Evolutionary conservation across 1,284 basidiomycete species (phyloP).

Genomic region (Ceratobasidium theobromae): DNA sequence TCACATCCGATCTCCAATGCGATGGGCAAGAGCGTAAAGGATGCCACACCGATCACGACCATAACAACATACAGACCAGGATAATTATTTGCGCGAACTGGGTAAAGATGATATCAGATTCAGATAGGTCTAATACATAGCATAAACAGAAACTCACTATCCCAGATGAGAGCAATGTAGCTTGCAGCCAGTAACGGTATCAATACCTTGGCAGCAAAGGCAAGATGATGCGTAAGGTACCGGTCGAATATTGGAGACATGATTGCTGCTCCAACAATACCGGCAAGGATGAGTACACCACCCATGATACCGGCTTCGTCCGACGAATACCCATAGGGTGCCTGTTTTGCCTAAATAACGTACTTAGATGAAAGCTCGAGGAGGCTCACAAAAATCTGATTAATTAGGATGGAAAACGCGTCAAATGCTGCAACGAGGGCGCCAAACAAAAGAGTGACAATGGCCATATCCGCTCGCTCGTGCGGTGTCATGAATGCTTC

Average conservation of each 20-base stretch:
- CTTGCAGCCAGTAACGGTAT: slow-evolving; percentile 59
- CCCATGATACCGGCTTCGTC: slow-evolving; percentile 62
- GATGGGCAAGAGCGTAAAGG: slow-evolving; percentile 69
- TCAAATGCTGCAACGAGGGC: slow-evolving; percentile 60
- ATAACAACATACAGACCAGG: slow-evolving; percentile 64
- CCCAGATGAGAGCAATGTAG: slow-evolving; percentile 70
- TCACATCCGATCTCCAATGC: slow-evolving; percentile 74
- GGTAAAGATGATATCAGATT: background rate
- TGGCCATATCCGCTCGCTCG: slow-evolving; percentile 67
- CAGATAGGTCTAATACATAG: background rate
- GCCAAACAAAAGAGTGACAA: slow-evolving; percentile 62
- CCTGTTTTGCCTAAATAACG: slow-evolving; percentile 46
- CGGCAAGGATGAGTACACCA: slow-evolving; percentile 46
- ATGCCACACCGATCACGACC: slow-evolving; percentile 63
- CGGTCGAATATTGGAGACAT: slow-evolving; percentile 76
- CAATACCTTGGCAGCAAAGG: slow-evolving; percentile 57
- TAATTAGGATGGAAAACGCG: slow-evolving; percentile 62
- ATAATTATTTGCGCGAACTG: slow-evolving; percentile 62
- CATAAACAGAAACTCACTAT: slow-evolving; percentile 49
- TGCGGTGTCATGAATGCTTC: slow-evolving; percentile 59
- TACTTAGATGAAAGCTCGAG: background rate
- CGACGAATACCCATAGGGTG: slow-evolving; percentile 70
- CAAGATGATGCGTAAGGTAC: slow-evolving; percentile 69
- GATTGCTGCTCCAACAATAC: slow-evolving; percentile 63
- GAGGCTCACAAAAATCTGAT: slow-evolving; percentile 61